Base-by-base conservation (phyloP, 768 basidiomycete genomes). In the Boletus rubescentipes region DNA sequence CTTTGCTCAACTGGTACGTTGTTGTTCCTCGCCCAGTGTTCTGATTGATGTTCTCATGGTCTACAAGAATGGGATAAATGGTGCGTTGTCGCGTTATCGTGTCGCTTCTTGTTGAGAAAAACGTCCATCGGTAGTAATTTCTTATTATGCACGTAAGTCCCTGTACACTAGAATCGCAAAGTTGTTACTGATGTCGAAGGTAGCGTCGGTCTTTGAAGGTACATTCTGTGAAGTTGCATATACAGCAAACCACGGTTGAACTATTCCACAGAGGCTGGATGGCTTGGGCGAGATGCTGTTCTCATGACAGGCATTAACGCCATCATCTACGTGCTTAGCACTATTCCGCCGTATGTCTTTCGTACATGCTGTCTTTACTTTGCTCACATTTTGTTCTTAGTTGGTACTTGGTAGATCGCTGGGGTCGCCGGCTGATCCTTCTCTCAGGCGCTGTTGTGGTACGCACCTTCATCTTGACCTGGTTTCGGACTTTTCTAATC, bases 221-320 rank as follows among this genome's bases (percentile, higher is more conserved):
- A 64, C 45, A 72, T 63, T 37, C 41, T 14, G 16, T 41, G 14
- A 5, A 41, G 5, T 26, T 52, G 38, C 14, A 6, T 35, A 7
- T 3, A 8, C 16, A 2, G 16, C 21, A 29, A 40, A 23, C 30
- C 31, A 34, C 10, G 30, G 35, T 47, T 66, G 52, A 65, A 44
- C 53, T 36, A 45, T 52, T 55, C 31, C 38, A 31, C 67, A 94
- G 92, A 87, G 78, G 95, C 95, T 49, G 95, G 95, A 52, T 98
- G 94, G 93, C 79, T 94, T 49, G 95, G 95, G 14, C 81, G 95
- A 37, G 85, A 95, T 64, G 95, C 95, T 12, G 83, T 98, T 56
- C 77, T 98, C 23, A 98, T 98, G 95, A 92, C 94, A 12, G 95
- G 94, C 2, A 89, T 97, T 65, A 98, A 97, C 63, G 84, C 88